Conservation (phyloP, 768 basidiomycete species). For the Cystobasidium ongulense region DNA sequence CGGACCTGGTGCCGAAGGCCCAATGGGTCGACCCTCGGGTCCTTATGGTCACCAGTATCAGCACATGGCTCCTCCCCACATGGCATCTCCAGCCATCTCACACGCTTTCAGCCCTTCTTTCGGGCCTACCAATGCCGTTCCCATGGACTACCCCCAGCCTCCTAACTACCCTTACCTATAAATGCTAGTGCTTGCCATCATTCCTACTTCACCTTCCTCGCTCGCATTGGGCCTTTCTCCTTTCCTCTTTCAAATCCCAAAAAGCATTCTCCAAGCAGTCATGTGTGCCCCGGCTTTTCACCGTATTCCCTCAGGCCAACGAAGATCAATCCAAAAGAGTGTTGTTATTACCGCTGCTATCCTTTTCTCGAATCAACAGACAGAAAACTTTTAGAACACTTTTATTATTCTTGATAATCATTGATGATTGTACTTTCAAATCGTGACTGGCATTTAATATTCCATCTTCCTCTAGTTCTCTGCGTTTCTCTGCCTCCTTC, state of each 20-base stretch:
- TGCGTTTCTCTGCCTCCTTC: too few relatives aligned
- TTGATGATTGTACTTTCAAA: background rate
- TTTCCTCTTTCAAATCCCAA: background rate
- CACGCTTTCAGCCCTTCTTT: slow-evolving; percentile 27
- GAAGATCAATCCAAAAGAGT: background rate
- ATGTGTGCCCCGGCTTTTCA: background rate
- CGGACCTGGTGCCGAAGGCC: slow-evolving; percentile 6
- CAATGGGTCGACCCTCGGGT: slow-evolving; percentile 9
- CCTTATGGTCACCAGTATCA: slow-evolving; percentile 23
- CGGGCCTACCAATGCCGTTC: slow-evolving; percentile 17
- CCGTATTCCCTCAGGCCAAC: background rate
- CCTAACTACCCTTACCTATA: slow-evolving; percentile 31
- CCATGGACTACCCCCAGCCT: slow-evolving; percentile 22
- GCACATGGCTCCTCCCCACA: slow-evolving; percentile 19
- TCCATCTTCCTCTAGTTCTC: background rate
- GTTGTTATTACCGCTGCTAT: background rate
- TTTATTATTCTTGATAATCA: background rate
- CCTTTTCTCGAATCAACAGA: too few relatives aligned
- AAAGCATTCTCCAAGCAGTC: background rate
- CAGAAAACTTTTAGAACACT: background rate
- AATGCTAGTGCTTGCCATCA: background rate
- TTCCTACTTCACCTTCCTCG: background rate
- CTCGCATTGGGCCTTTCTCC: background rate
- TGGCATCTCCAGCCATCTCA: slow-evolving; percentile 26
- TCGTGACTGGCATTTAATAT: background rate